Evolutionary conservation across 352 stramenopile species (phyloP), one percentile per base, ranked within the genome.

Genomic region (Pythium rhizo-oryzae): DNA sequence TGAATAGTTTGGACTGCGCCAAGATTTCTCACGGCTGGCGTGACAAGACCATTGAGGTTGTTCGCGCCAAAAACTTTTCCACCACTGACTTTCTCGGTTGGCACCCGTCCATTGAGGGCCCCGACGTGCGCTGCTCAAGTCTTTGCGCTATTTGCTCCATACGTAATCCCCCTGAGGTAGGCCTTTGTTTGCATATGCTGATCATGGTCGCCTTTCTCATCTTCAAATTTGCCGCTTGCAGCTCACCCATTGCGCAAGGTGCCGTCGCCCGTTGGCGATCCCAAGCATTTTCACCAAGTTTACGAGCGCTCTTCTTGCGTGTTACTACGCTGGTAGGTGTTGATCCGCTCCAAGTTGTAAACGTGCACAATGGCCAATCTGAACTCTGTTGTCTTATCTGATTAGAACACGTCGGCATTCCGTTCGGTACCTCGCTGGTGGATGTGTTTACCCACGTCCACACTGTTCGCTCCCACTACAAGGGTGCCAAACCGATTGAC

Each of bases 271-370:
- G 11, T 75, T 93, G 12, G 64, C 75, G 23, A 93, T 96, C 53
- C 85, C 85, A 16, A 81, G 81, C 5, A 71, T 84, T 19, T 96
- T 89, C 53, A 91, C 86, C 33, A 93, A 93, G 69, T 96, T 89
- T 71, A 76, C 78, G 13, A 91, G 86, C 43, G 83, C 75, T 15
- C 65, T 96, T 1, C 67, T 96, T 33, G 84, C 87, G 24, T 81
- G 79, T 23, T 90, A 85, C 59, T 93, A 96, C 49, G 82, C 82
- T 28, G 86, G 86, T 92, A 72, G n/a, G 69, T 65, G 4, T 19
- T n/a, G 4, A 7, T 49, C 19, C 47, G 19, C 9, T 50, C 25
- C 7, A 46, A 25, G 13, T 7, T 39, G 1, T 37, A 47, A 2
- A 37, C 33, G 49, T 23, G 5, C 13, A 16, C 11, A 33, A 7